Evolutionary conservation across 139 green algal species (phyloP), one percentile per base, ranked within the genome.

Genomic region (Chlorella vulgaris): DNA sequence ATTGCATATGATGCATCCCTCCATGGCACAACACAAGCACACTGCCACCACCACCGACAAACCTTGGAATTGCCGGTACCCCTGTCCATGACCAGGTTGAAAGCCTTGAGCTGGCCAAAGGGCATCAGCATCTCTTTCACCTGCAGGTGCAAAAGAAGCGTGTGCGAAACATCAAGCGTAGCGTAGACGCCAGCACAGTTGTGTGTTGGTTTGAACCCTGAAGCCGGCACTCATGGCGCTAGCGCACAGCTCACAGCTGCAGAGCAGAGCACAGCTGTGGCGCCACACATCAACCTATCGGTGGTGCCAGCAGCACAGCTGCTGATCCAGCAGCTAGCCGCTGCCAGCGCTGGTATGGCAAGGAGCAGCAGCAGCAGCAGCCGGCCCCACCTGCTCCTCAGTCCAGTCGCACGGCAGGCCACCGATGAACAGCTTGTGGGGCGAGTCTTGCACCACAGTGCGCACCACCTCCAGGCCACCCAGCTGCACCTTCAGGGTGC

Each of bases 41-140:
- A 33, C 36, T 24, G 89, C 88, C 2, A n/a, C 74, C 65, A 29
- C 76, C 90, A 53, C 88, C 90, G 22, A 83, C 87, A 2, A 67
- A 93, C 91, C 89, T 93, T 96, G 81, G 78, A 90, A 71, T 97
- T 97, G 69, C 93, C 93, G 2, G 93, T 97, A 33, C 62, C 74
- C 50, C 93, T 90, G 83, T 97, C 93, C 93, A 95, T 95, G 38
- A 97, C 92, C 38, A 97, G 88, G 80, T 97, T 96, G 86, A 97
- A 97, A 29, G 86, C 90, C 73, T 89, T 90, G 35, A 97, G 89
- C 3, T 67, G 38, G 18, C 92, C 93, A 84, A 87, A 94, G 10
- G 91, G 87, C 51, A 78, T 26, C 63, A 97, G 83, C 84, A 96
- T 81, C 60, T 96, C 93, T 82, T 93, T 95, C 24, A 96, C 93